Evolutionary conservation across 1,284 basidiomycete species (phyloP), one percentile per base, ranked within the genome.

Genomic region (Cryptococcus sp.): DNA sequence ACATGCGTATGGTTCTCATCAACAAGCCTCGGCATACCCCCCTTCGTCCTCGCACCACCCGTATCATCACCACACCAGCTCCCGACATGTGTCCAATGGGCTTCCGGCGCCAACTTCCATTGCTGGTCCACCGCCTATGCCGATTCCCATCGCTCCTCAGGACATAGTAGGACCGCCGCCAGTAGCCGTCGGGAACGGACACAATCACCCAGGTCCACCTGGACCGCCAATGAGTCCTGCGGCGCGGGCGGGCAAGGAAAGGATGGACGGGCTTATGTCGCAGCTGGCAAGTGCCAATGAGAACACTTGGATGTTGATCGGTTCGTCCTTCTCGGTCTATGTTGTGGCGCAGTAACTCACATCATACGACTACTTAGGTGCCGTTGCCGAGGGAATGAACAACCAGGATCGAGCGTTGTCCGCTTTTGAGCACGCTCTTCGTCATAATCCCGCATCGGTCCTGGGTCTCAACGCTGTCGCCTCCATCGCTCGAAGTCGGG

Each of bases 231-330:
- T 65, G 35, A 68, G 64, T 40, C 52, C 60, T 3, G 64, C 67
- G 5, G 61, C 63, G 1, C 47, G 70, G 22, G 63, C 66, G 20
- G 73, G 67, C 15, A 73, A 70, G 58, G 75, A 76, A 47, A 68
- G 69, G 60, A 67, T 70, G 60, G 72, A 75, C 15, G 50, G 50
- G 27, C 39, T 72, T 16, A 50, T 72, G 5, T 54, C 57, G 10
- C 62, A 71, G 69, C 83, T 94, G 51, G 86, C 87, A 23, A 82
- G 83, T 41, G 90, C 91, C 54, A 93, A 94, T 75, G 92, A 94
- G 75, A 88, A 91, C 77, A 94, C 91, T 43, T 94, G 91, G 91
- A 84, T 93, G 64, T 81, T 93, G 68, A 93, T 94, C 77, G 91
- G 91, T 91, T 23, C 54, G 85, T 69, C 22, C n/a, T 13, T 20